Evolutionary conservation across 345 rosid genomes (phyloP).

Genomic region (Eucalyptus erythrocorys): DNA sequence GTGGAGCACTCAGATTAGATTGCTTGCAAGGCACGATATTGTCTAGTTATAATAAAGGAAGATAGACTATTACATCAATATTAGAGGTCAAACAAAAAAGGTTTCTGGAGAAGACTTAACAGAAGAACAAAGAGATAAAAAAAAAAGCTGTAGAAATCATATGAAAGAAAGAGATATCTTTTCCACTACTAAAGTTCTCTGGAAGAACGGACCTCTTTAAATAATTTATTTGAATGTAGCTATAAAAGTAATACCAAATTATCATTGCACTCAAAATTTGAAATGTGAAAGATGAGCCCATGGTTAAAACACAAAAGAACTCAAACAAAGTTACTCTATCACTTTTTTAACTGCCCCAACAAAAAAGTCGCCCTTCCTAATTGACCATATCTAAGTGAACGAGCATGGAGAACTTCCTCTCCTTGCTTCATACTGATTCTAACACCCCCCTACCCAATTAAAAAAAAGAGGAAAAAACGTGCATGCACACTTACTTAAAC

Average conservation of each 20-base stretch:
- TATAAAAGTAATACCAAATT: background rate
- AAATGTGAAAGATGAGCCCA: background rate
- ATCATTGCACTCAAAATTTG: background rate
- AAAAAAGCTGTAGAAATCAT: background rate
- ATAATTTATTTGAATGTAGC: background rate
- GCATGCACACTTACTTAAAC: background rate
- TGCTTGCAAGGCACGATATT: background rate
- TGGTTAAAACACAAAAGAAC: background rate
- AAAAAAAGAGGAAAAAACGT: background rate
- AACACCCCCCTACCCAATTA: background rate
- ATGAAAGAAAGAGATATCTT: background rate
- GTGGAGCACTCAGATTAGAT: background rate
- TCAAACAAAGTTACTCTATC: background rate
- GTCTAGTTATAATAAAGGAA: background rate
- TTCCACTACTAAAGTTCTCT: background rate
- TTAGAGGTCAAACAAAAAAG: background rate
- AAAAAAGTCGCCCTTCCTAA: background rate
- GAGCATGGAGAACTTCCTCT: background rate
- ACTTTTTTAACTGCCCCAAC: background rate
- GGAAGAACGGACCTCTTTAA: background rate
- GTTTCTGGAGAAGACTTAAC: background rate
- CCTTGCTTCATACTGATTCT: background rate
- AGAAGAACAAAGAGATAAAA: background rate
- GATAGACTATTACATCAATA: background rate
- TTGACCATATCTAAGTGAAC: background rate